These are phyloP conservation scores for Zygoascus ofunaensis DNA, from an alignment of 805 yeast species.

Conservation along the genomic window DNA sequence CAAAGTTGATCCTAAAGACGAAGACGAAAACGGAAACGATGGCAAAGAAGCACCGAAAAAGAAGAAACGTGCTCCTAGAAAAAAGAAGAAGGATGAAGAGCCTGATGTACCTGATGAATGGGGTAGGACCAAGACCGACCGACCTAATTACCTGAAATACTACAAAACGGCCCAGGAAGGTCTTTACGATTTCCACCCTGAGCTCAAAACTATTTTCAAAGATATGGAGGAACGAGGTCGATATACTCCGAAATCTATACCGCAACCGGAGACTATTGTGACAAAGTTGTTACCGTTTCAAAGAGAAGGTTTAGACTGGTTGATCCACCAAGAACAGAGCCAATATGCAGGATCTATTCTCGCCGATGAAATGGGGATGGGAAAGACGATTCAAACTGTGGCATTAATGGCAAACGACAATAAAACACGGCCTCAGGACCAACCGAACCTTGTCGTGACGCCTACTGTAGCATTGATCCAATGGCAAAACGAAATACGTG, in stretches of 20 bases:
- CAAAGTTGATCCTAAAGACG: neutral
- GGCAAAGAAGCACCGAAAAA: constrained; percentile 5
- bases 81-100: neutral
- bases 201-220: constrained; percentile 62
- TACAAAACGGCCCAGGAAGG: constrained; percentile 54
- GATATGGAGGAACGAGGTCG: constrained; percentile 46
- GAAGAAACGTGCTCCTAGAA: neutral
- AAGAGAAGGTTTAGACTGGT: constrained; percentile 88
- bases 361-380: constrained; percentile 99
- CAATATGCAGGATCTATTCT: constrained; percentile 80
- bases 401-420: constrained; percentile 67
- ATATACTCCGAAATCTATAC: constrained; percentile 34
- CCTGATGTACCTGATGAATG: constrained; percentile 1
- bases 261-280: constrained; percentile 72
- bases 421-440: neutral
- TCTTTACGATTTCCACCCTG: constrained; percentile 70
- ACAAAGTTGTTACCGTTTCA: constrained; percentile 80
- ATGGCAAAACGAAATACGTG: constrained; percentile 89
- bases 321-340: constrained; percentile 63
- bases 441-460: constrained; percentile 82
- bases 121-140: neutral
- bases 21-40: constrained; percentile 5
- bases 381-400: constrained; percentile 94
- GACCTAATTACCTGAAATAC: constrained; percentile 9
- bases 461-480: constrained; percentile 99